phyloP scores from a whole-genome alignment of 2,329 filamentous ascomycete species.

The Chaetomium olivaceum region DNA sequence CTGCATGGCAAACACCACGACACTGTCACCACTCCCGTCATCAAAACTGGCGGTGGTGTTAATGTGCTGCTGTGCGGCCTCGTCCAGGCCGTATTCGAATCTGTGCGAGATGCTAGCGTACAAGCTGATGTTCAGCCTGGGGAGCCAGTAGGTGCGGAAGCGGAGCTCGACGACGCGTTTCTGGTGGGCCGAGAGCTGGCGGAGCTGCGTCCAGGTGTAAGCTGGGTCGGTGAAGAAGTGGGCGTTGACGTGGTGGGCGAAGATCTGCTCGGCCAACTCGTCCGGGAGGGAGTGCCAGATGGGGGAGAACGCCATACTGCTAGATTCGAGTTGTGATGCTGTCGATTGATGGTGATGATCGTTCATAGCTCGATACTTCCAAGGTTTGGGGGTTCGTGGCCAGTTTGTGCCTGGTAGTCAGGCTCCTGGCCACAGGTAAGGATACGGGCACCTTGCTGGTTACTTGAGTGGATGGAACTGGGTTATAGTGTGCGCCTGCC shows the following conservation, averaged over 20 bases:
- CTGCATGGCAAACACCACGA: not conserved
- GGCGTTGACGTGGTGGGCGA: not conserved
- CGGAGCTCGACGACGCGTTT: constrained; percentile 10
- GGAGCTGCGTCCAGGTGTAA: constrained; percentile 17
- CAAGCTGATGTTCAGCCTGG: constrained; percentile 14
- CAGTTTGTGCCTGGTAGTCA: too few species aligned
- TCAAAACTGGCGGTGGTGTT: not conserved
- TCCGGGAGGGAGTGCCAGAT: constrained; percentile 8
- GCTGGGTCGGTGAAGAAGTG: constrained; percentile 16
- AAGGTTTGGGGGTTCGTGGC: not conserved
- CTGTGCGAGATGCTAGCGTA: not conserved
- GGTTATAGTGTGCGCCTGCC: too few species aligned
- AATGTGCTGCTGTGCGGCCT: too few species aligned
- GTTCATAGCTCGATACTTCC: too few species aligned
- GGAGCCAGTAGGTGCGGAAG: constrained; percentile 14
- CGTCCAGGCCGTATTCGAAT: not conserved
- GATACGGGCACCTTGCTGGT: too few species aligned
- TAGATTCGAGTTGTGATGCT: not conserved
- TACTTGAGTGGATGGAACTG: too few species aligned
- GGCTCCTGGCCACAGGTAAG: too few species aligned
- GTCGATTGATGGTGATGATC: not conserved
- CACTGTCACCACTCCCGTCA: not conserved
- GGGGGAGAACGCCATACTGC: not conserved
- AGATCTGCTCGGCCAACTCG: constrained; percentile 6
- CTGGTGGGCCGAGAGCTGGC: constrained; percentile 7